Base-by-base conservation (phyloP, 371 early-diverging fungal species). In the Mortierella sp. region DNA sequence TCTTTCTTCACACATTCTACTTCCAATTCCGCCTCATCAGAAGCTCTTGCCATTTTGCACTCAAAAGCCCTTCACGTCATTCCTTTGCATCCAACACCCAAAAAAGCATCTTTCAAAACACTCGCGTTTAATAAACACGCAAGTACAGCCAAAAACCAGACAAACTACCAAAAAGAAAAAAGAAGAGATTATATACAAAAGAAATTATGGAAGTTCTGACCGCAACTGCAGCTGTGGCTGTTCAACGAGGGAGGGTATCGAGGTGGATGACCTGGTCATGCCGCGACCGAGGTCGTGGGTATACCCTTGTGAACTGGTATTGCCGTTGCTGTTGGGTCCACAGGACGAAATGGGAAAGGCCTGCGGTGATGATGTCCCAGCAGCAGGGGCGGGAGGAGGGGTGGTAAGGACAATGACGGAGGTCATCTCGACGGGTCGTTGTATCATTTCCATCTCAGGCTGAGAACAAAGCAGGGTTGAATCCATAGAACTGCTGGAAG, bases 381-480 rank as follows among this genome's bases (percentile, higher is more conserved):
- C 14, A 31, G 37, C 19, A 31, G 21, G 5, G 19, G 34, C 19
- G 3, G 57, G 34, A 19, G 19, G 19, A 8, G 37, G 61, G 6
- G 61, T 34, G 1, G 78, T 48, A 9, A 69, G 28, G 40, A 55
- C 70, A 1, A 72, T 21, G 37, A 76, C 40, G 46, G 80, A 80
- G 5, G 69, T 69, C 76, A 80, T 14, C 16, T 76, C 80, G 6
- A 37, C 14, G 3, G 76, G 73, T 28, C 73, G 59, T 48, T 72
- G 75, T 5, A 80, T 51, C 80, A 80, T 80, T 21, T 46, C 51
- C 75, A 64, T 61, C 14, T 26, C 64, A 5, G 74, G 59, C 6
- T 24, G 74, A 28, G n/a, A 1, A 2, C n/a, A 53, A 75, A 1
- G 51, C 0, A 6, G 13, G 19, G 55, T 13, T 28, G 55, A 34